These are phyloP conservation scores for Fraxinus paxiana DNA, from an alignment of 305 asterid genomes.

Conservation along the genomic window DNA sequence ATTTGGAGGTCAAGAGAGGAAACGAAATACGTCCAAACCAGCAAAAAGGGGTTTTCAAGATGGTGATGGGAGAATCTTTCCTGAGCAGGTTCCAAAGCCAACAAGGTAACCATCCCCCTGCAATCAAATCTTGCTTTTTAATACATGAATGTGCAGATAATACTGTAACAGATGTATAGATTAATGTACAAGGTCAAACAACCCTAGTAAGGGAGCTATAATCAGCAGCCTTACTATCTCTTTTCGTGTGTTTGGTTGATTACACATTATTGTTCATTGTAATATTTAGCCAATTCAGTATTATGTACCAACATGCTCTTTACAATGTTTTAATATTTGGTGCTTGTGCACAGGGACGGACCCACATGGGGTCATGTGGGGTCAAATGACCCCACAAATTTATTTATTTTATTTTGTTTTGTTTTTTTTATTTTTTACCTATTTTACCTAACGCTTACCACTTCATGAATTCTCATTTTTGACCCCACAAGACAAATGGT, in stretches of 20 bases:
- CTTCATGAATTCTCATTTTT: no score
- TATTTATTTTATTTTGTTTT: no score
- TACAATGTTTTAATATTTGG: background rate
- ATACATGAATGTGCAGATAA: background rate
- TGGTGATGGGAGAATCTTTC: constrained; percentile 69
- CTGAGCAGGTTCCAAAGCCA: constrained; percentile 86
- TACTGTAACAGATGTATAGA: background rate
- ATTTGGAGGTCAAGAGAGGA: background rate
- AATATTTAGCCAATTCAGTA: background rate
- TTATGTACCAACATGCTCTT: background rate
- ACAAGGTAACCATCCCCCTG: constrained; percentile 80
- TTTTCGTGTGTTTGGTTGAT: background rate
- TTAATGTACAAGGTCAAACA: background rate
- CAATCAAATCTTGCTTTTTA: constrained; percentile 20
- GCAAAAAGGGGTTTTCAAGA: constrained; percentile 30
- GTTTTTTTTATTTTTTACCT: no score
- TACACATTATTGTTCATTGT: background rate
- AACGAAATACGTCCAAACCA: constrained; percentile 4
- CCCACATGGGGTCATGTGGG: no score
- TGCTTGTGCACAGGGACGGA: background rate
- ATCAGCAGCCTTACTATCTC: background rate
- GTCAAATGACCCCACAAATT: no score
- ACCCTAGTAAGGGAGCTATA: background rate
- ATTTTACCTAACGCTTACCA: no score
- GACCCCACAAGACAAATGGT: no score